phyloP scores from a whole-genome alignment of 108 stramenopile genomes.

The Nitzschia sp. region DNA sequence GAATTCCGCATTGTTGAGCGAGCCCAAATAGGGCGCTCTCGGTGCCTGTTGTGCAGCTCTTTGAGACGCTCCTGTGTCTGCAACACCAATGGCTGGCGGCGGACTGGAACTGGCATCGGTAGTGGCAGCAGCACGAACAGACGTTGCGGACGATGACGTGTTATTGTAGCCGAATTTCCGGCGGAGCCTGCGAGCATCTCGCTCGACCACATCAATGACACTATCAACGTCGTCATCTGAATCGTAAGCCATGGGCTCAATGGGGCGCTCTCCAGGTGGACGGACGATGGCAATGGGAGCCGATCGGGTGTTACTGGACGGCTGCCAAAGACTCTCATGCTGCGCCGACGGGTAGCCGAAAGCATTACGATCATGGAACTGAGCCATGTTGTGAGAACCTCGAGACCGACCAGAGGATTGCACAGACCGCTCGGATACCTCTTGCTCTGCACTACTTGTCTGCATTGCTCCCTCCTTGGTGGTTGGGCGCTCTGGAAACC shows the following conservation, averaged over 20 bases:
- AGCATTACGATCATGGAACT: no score
- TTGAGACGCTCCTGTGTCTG: background rate
- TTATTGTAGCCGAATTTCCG: slow-evolving; percentile 18
- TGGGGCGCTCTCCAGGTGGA: background rate
- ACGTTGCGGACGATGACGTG: background rate
- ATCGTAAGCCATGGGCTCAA: background rate
- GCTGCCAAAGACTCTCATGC: no score
- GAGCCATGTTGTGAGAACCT: no score
- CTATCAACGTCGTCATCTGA: slow-evolving; percentile 15
- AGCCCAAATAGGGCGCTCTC: slow-evolving; percentile 35
- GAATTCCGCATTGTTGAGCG: slow-evolving; percentile 28
- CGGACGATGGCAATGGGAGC: slow-evolving; percentile 38
- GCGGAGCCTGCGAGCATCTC: slow-evolving; percentile 27
- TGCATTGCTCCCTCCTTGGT: no score
- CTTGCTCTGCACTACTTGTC: no score
- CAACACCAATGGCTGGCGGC: background rate
- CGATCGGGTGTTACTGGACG: slow-evolving; percentile 10
- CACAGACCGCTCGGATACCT: no score
- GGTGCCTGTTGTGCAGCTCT: background rate
- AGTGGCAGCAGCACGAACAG: background rate
- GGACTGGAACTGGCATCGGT: slow-evolving; percentile 1
- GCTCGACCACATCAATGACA: slow-evolving; percentile 26
- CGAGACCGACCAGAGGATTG: no score
- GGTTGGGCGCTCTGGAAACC: no score
- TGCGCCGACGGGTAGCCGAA: no score